Evolutionary conservation across 306 rosid species (phyloP).

Genomic region (Bauhinia variegata): DNA sequence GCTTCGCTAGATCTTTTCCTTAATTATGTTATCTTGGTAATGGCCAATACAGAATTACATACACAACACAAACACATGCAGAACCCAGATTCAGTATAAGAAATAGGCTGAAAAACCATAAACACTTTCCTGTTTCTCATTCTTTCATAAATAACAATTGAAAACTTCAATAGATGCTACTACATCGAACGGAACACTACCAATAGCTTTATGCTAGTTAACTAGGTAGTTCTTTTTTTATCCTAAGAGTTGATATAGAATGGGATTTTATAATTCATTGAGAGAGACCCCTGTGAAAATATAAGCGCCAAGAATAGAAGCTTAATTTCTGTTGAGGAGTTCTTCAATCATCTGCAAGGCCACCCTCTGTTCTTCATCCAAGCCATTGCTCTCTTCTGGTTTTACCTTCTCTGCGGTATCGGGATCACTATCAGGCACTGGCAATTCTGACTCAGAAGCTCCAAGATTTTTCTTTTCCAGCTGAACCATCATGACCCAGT

Average conservation of each 20-base stretch:
- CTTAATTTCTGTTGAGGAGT: conserved; percentile 60
- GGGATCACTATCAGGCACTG: background rate
- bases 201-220: conserved; percentile 1
- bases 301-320: background rate
- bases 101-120: background rate
- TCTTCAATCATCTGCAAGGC: conserved; percentile 88
- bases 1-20: no score
- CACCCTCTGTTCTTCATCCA: conserved; percentile 59
- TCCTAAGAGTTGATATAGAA: background rate
- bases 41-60: no score
- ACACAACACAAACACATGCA: no score
- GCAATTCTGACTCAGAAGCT: conserved; percentile 1
- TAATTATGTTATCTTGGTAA: no score
- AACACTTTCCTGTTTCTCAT: background rate
- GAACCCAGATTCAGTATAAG: background rate
- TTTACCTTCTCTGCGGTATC: conserved; percentile 22
- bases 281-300: conserved; percentile 35
- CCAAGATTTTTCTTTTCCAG: conserved; percentile 41
- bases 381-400: conserved; percentile 34
- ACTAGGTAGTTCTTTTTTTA: background rate
- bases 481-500: conserved; percentile 86
- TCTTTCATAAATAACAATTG: background rate
- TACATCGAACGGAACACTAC: background rate
- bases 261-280: conserved; percentile 19
- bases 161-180: background rate